A percentile compares a stretch with the other conserved stretches of the same genome.
phyloP scores from a whole-genome alignment of 2,329 filamentous ascomycete genomes.

The Chrysoporthe austroafricana region DNA sequence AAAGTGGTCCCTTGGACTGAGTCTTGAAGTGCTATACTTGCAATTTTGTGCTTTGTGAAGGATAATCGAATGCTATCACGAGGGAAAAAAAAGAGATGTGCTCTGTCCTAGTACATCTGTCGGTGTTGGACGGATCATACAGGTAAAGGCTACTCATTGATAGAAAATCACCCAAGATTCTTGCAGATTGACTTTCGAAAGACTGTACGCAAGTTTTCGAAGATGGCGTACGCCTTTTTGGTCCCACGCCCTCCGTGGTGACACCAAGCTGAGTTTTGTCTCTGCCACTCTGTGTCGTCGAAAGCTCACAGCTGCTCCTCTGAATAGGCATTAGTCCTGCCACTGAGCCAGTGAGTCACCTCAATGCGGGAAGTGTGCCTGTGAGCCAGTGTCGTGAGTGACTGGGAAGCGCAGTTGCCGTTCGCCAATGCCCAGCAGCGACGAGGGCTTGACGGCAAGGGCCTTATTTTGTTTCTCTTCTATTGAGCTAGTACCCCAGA shows the following conservation, averaged over 20 bases:
- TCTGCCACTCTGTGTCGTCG: not conserved
- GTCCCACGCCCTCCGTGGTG: not conserved
- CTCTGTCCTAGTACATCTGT: not conserved
- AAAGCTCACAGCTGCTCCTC: not conserved
- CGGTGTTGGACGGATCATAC: not conserved
- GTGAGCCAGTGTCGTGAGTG: not conserved
- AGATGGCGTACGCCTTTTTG: not conserved
- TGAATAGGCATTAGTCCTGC: not conserved
- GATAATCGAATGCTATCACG: not conserved
- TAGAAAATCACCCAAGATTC: not conserved
- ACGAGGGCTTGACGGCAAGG: not conserved
- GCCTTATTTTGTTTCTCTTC: not conserved
- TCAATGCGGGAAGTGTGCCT: not conserved
- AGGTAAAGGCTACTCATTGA: not conserved
- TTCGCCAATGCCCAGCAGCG: not conserved
- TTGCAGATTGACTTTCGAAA: not conserved
- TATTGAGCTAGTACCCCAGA: not conserved
- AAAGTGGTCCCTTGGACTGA: not conserved
- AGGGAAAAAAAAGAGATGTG: not conserved
- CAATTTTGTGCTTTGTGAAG: not conserved
- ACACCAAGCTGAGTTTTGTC: not conserved
- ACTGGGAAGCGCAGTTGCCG: not conserved
- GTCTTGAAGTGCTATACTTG: not conserved
- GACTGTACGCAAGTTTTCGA: not conserved
- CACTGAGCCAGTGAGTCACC: not conserved